Base-by-base conservation (phyloP, 2,329 filamentous ascomycete species). In the Aspergillus floridensis region DNA sequence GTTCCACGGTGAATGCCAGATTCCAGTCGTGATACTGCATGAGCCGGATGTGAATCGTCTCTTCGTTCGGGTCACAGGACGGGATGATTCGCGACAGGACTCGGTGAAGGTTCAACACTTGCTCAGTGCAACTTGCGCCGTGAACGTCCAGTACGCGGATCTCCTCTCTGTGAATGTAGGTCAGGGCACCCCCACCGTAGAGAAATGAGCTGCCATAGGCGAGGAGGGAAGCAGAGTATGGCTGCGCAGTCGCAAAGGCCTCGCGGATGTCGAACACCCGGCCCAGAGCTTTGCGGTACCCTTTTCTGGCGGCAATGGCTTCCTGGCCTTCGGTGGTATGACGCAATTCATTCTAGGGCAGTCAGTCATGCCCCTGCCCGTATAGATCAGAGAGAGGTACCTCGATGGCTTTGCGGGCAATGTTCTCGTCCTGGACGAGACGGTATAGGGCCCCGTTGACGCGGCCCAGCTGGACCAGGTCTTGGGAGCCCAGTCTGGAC, bases 141-240 rank as follows among this genome's bases (percentile, higher is more conserved):
- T 85, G 82, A 19, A 90, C 74, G 60, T 88, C 79, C 51, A 89
- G 77, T 26, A 91, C 72, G 3, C 84, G 82, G 26, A 92, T 78
- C 41, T 73, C 76, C 50, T 76, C 74, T 53, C 81, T 79, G 46
- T 80, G 70, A 11, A 84, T 81, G 68, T 91, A 88, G 65, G 88
- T 90, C 16, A 92, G 75, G 11, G 84, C 79, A 5, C 89, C 88
- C 59, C 85, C 80, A 19, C 79, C 77, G 69, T 89, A 91, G 2
- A 86, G 71, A 72, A 88, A 91, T 3, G 80, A 78, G 24, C 85
- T 81, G 3, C 82, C 87, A 55, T 84, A 77, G 3, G 82, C 88
- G 32, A 91, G 69, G 0, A 87, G 76, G 2, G 82, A 82, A 16
- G 83, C 82, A 0, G 84, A 80, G 68, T 85, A 91, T 0, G 90